Evolutionary conservation across 2,329 filamentous ascomycete species (phyloP).

Genomic region (Xylariaceae sp.): DNA sequence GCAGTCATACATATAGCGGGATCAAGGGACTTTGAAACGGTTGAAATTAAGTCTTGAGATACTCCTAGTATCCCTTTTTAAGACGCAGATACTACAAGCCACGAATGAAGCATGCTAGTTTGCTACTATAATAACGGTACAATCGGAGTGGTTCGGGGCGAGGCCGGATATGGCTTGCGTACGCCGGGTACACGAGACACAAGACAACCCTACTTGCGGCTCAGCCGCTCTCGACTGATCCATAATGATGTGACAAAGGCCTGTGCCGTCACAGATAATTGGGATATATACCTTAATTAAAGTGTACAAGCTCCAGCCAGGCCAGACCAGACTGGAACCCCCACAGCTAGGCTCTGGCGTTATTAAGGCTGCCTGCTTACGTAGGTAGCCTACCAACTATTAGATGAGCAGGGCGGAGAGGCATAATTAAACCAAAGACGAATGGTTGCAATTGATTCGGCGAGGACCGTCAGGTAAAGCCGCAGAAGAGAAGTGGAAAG

Average conservation of each 20-base stretch:
- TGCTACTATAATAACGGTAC: too few species aligned
- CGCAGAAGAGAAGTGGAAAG: conserved; percentile 1
- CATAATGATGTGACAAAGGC: conserved; percentile 13
- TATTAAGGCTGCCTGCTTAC: conserved; percentile 8
- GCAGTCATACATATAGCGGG: conserved; percentile 1
- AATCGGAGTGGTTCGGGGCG: neutral
- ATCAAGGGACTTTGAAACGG: neutral
- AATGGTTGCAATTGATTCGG: neutral
- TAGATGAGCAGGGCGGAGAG: conserved; percentile 12
- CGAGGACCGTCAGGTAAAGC: neutral
- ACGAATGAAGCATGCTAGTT: too few species aligned
- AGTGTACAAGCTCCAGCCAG: conserved; percentile 12
- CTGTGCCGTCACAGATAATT: conserved; percentile 15
- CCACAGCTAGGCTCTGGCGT: neutral
- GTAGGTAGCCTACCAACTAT: neutral
- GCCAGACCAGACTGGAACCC: conserved; percentile 15
- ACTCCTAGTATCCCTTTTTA: neutral
- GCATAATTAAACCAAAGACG: neutral
- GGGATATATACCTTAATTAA: conserved; percentile 13
- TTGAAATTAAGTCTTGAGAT: neutral
- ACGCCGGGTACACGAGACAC: neutral
- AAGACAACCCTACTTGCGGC: neutral
- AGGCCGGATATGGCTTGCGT: neutral
- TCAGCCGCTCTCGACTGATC: conserved; percentile 10
- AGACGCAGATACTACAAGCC: too few species aligned